phyloP scores from a whole-genome alignment of 2,329 filamentous ascomycete genomes.

The Mariannaea elegans region DNA sequence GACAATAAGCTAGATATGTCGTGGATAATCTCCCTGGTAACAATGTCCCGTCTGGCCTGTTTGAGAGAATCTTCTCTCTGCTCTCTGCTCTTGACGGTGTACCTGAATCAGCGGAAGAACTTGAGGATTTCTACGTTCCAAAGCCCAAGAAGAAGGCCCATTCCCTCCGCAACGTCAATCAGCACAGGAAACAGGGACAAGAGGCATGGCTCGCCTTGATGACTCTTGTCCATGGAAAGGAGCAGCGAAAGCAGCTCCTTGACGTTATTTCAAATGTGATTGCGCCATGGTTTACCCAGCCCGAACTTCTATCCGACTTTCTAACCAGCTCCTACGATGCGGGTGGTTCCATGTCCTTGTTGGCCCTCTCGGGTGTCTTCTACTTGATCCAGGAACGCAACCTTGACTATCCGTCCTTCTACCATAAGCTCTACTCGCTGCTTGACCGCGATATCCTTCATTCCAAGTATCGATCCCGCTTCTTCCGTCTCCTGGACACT shows the following conservation, averaged over 20 bases:
- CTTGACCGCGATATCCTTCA: conserved; percentile 87
- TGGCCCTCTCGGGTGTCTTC: conserved; percentile 92
- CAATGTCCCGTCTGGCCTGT: conserved; percentile 44
- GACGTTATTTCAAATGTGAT: conserved; percentile 79
- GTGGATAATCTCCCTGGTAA: conserved; percentile 36
- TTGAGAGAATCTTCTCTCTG: conserved; percentile 68
- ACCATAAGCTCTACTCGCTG: conserved; percentile 90
- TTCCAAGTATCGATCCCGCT: conserved; percentile 91
- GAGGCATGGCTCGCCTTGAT: conserved; percentile 87
- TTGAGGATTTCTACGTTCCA: conserved; percentile 74
- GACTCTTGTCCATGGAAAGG: conserved; percentile 69
- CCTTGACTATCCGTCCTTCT: conserved; percentile 95
- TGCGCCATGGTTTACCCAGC: conserved; percentile 87
- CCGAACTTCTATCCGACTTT: conserved; percentile 94
- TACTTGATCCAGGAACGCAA: conserved; percentile 94
- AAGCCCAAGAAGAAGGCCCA: conserved; percentile 74
- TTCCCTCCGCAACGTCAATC: conserved; percentile 68
- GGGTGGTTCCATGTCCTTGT: conserved; percentile 85
- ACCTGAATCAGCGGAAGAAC: conserved; percentile 71
- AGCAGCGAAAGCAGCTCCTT: conserved; percentile 82
- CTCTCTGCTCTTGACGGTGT: conserved; percentile 75
- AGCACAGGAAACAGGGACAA: conserved; percentile 83
- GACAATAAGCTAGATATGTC: conserved; percentile 35
- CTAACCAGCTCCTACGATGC: conserved; percentile 91
- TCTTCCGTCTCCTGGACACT: conserved; percentile 90